These are phyloP conservation scores for Yarrowia bubula DNA, from an alignment of 805 yeast genomes.

Conservation along the genomic window DNA sequence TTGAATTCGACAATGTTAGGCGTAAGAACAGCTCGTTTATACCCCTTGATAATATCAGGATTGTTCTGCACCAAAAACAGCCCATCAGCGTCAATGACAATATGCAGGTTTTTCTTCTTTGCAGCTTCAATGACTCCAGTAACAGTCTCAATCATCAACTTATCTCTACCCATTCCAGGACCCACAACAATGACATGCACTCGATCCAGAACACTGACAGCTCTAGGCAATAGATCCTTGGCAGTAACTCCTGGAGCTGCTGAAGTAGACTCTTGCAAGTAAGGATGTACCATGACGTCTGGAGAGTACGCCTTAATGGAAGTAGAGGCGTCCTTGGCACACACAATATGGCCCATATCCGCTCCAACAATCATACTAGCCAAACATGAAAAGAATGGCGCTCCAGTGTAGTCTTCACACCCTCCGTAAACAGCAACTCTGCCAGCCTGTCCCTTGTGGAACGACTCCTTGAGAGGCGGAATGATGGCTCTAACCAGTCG, in stretches of 20 bases:
- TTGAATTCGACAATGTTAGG: slow-evolving; percentile 87
- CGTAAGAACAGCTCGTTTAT: slow-evolving; percentile 66
- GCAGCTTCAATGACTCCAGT: slow-evolving; percentile 57
- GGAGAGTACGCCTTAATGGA: slow-evolving; percentile 88
- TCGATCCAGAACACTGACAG: slow-evolving; percentile 55
- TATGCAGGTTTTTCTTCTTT: slow-evolving; percentile 57
- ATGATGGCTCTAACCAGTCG: slow-evolving; percentile 53
- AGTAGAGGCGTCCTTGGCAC: slow-evolving; percentile 73
- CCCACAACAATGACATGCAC: slow-evolving; percentile 85
- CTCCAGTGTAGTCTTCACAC: slow-evolving; percentile 94
- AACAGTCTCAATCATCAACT: slow-evolving; percentile 59
- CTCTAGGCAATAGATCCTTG: slow-evolving; percentile 50
- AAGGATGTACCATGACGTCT: slow-evolving; percentile 95
- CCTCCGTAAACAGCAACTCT: slow-evolving; percentile 88
- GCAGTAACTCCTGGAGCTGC: slow-evolving; percentile 33
- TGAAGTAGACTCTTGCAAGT: slow-evolving; percentile 53
- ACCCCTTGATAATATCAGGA: slow-evolving; percentile 55
- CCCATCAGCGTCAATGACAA: slow-evolving; percentile 90
- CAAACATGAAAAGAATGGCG: slow-evolving; percentile 87
- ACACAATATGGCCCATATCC: slow-evolving; percentile 86
- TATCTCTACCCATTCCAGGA: slow-evolving; percentile 90
- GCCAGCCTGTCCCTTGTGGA: slow-evolving; percentile 93
- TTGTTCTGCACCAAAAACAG: slow-evolving; percentile 61
- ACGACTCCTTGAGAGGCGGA: slow-evolving; percentile 70
- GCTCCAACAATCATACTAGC: slow-evolving; percentile 83